phyloP scores from a whole-genome alignment of 305 asterid genomes.

The Ajuga reptans region DNA sequence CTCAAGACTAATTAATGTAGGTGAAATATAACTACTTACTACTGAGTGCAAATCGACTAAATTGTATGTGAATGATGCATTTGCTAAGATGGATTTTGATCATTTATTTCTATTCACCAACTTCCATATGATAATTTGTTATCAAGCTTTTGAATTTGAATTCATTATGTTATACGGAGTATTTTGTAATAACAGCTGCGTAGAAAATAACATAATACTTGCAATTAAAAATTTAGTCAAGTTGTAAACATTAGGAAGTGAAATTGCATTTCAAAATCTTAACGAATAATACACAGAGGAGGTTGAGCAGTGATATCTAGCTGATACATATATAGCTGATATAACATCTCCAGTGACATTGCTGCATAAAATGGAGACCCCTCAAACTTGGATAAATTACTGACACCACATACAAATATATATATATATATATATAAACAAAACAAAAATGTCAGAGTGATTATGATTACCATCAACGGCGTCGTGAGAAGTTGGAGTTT shows the following conservation, averaged over 20 bases:
- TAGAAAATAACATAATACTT: background rate
- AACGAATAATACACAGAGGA: background rate
- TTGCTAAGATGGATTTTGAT: too few relatives aligned
- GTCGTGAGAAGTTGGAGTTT: constrained; percentile 81
- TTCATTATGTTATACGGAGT: background rate
- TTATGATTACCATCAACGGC: constrained; percentile 73
- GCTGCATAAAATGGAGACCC: constrained; percentile 7
- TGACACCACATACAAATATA: background rate
- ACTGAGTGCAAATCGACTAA: too few relatives aligned
- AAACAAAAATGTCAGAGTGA: background rate
- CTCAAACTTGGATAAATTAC: background rate
- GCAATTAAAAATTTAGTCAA: background rate
- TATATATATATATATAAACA: background rate
- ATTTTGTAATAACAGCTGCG: too few relatives aligned
- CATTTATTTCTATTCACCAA: background rate
- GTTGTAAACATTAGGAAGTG: background rate
- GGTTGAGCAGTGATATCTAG: background rate
- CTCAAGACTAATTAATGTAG: too few relatives aligned
- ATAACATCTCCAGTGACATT: background rate
- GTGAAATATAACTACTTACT: too few relatives aligned
- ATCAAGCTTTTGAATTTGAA: background rate
- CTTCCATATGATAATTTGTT: background rate
- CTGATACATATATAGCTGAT: background rate
- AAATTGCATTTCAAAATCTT: background rate
- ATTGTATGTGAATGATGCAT: too few relatives aligned